Evolutionary conservation across 164 flowering plant genomes (phyloP), one percentile per base, ranked within the genome.

Genomic region (Berberis thunbergii): DNA sequence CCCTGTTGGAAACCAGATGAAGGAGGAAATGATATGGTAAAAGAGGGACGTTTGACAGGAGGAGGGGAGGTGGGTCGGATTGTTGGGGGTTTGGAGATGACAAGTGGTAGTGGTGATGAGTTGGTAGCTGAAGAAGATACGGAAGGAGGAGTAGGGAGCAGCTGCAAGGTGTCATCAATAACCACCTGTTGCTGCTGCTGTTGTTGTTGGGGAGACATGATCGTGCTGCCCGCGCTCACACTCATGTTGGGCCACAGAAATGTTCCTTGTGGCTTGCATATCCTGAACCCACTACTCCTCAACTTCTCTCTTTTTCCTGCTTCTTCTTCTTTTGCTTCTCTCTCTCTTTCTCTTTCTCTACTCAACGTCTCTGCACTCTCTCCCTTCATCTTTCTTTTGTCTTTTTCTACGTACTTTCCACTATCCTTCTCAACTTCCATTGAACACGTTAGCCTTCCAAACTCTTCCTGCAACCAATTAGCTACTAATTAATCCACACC

Each of bases 221-320:
- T 26, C 26, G 26, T 58, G 45, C 56, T 39, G 6, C 42, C 26
- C 5, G 10, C 45, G 13, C 60, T n/a, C n/a, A 58, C 52, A 57
- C 50, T 63, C 69, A 69, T 81, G 81, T 63, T 65, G 38, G 90
- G 90, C 88, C 90, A 85, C 43, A 81, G 74, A 61, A 85, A 81
- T 38, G 83, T 78, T 7, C 94, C 90, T 54, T 78, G 84, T 2
- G 94, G 90, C 75, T 74, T 84, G 81, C 88, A 87, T 6, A 85
- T 77, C 60, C 81, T 84, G 83, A 87, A 87, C 5, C 96, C 97
- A 71, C 97, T 88, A 72, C 75, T 83, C 63, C 80, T 80, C 72
- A 84, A 81, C 65, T 82, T 73, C 49, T 78, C 73, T 68, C 61
- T 70, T 48, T 60, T 63, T 26, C 42, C 69, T 68, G 49, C 64